These are phyloP conservation scores for Candida sp. DNA, from an alignment of 1,139 yeast genomes.

Conservation along the genomic window DNA sequence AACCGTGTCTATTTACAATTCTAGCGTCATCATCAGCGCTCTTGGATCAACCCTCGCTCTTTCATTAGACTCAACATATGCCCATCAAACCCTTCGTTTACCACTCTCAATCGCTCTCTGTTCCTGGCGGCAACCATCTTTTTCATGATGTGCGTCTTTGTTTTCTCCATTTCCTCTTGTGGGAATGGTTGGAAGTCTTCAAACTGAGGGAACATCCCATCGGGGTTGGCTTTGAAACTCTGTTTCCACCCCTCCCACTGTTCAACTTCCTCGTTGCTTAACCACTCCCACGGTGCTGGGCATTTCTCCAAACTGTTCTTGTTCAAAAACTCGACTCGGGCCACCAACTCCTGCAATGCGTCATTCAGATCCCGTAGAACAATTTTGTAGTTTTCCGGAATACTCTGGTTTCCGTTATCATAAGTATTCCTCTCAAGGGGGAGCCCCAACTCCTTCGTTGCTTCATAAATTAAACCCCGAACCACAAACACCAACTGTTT, in stretches of 20 bases:
- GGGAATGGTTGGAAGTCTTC: constrained; percentile 3
- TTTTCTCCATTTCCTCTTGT: constrained; percentile 3
- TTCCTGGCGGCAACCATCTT: constrained; percentile 12
- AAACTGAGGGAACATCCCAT: not conserved
- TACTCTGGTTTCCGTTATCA: constrained; percentile 5
- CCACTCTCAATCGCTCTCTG: constrained; percentile 17
- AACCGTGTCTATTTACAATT: not conserved
- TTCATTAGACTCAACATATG: constrained; percentile 21
- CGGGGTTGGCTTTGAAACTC: not conserved
- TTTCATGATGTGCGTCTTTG: constrained; percentile 4
- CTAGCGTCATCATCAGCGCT: not conserved
- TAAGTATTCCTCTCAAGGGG: constrained; percentile 23
- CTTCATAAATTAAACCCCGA: constrained; percentile 29
- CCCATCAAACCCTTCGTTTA: constrained; percentile 21
- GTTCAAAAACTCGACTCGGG: constrained; percentile 18
- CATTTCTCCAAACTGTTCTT: not conserved
- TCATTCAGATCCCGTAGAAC: constrained; percentile 25
- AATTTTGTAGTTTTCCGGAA: constrained; percentile 33
- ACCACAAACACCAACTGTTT: constrained; percentile 17
- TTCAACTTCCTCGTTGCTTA: constrained; percentile 16
- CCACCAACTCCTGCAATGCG: constrained; percentile 23
- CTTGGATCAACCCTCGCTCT: constrained; percentile 17
- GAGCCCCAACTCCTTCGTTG: constrained; percentile 23
- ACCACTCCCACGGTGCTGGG: constrained; percentile 12
- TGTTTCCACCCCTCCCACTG: constrained; percentile 19